Base-by-base conservation (phyloP, 768 basidiomycete genomes). In the Tricholoma furcatifolium region DNA sequence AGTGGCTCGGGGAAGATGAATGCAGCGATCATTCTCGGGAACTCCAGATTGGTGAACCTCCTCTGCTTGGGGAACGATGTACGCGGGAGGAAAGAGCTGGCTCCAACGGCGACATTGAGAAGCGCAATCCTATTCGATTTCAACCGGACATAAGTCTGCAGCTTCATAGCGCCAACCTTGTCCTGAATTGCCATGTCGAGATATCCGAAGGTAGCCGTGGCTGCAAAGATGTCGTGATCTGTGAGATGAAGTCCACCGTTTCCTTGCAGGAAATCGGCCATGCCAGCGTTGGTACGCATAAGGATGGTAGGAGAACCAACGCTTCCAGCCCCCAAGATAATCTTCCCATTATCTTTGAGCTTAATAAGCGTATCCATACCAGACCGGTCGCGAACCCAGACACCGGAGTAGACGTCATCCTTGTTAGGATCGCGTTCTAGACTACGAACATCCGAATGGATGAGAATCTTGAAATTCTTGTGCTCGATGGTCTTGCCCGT, bases 11-110 rank as follows among this genome's bases (percentile, higher is more conserved):
- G 49, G 38, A 50, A 34, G 23, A 50, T 50, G 23, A 42, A 42
- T 6, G 41, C 41, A 23, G 41, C 41, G n/a, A 42, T 42, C 41
- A 52, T 30, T 42, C 36, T 48, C 18, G 46, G 53, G 18, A 48
- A 43, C 10, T 54, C 45, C 18, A 24, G 7, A 10, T 47, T 47
- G 27, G 40, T 40, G 43, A 43, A n/a, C 27, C 30, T 12, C 43
- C 39, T n/a, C 9, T 41, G 23, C 27, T 21, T 34, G 17, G 39
- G 53, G 44, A 27, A 40, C 20, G 21, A 18, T 6, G 47, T 27
- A 23, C 65, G 57, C 8, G 65, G 64, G 23, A 65, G 62, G 60
- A 66, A 64, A n/a, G 62, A 62, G 3, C 52, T 54, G 6, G 65
- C 58, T 39, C 60, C 65, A 44, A 66, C 43, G 34, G 65, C 50